Percentiles rank a stretch among this genome's conserved stretches.
Conservation (phyloP, 768 basidiomycete species). For the Agaricus blazei region DNA sequence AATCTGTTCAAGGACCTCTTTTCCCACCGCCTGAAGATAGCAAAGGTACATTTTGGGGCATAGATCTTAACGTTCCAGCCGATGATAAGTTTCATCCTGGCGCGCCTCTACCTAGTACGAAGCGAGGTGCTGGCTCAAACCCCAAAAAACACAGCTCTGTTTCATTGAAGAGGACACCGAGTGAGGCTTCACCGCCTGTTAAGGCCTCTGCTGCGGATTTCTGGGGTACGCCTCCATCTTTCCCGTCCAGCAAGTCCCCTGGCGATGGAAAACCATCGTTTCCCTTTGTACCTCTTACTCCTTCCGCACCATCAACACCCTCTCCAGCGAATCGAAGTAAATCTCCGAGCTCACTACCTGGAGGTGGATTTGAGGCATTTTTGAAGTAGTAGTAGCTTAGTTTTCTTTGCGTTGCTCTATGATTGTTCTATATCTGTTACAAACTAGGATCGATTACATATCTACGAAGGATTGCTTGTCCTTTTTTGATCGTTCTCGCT, state of each 20-base stretch:
- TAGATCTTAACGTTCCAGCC: slow-evolving; percentile 25
- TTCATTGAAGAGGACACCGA: slow-evolving; percentile 30
- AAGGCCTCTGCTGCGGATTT: slow-evolving; percentile 36
- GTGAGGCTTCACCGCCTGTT: slow-evolving; percentile 18
- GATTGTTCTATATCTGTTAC: not conserved
- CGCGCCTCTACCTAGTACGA: slow-evolving; percentile 21
- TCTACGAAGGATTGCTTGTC: not conserved
- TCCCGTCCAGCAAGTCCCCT: slow-evolving; percentile 19
- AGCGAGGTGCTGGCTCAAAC: slow-evolving; percentile 26
- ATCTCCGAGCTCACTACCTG: not conserved
- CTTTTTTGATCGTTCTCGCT: not conserved
- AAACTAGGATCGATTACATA: not conserved
- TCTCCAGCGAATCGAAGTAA: not conserved
- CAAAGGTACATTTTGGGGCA: slow-evolving; percentile 14
- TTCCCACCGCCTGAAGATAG: slow-evolving; percentile 17
- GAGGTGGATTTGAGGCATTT: slow-evolving; percentile 10
- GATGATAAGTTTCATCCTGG: slow-evolving; percentile 39
- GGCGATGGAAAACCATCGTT: slow-evolving; percentile 8
- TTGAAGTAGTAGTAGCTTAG: not conserved
- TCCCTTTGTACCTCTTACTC: not conserved
- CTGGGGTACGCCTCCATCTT: slow-evolving; percentile 59
- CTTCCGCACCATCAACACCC: not conserved
- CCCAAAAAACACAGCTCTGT: slow-evolving; percentile 35
- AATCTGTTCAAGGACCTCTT: slow-evolving; percentile 18
- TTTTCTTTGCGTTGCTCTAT: not conserved